Conservation (phyloP, 768 basidiomycete genomes). For the Astraeus odoratus region DNA sequence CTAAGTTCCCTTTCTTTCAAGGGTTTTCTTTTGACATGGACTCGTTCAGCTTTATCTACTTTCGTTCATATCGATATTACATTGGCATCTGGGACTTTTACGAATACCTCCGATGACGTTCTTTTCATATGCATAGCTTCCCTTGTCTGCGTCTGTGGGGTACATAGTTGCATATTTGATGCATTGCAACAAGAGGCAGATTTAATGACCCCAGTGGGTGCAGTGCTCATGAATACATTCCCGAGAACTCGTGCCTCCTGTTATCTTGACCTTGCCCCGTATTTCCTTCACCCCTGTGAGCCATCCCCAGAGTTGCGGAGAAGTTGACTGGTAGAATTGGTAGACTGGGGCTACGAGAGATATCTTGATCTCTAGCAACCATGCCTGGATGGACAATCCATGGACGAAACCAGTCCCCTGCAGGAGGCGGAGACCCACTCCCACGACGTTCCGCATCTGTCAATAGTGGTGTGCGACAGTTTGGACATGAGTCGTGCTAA, state of each 20-base stretch:
- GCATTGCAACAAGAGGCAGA: slow-evolving; percentile 8
- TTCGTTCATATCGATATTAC: slow-evolving; percentile 19
- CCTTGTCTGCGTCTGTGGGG: slow-evolving; percentile 17
- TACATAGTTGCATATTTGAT: slow-evolving; percentile 20
- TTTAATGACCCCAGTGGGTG: slow-evolving; percentile 6
- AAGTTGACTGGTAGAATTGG: slow-evolving; percentile 15
- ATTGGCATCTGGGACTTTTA: slow-evolving; percentile 19
- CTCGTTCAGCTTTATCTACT: slow-evolving; percentile 25
- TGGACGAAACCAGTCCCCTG: slow-evolving; percentile 15
- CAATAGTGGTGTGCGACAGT: slow-evolving; percentile 50
- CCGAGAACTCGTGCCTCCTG: slow-evolving; percentile 34
- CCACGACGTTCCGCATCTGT: slow-evolving; percentile 13
- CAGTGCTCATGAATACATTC: slow-evolving; percentile 51
- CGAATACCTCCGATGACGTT: slow-evolving; percentile 15
- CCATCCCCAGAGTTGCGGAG: slow-evolving; percentile 6
- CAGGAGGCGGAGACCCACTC: not conserved
- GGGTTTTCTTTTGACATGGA: slow-evolving; percentile 18
- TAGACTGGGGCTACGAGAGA: slow-evolving; percentile 6
- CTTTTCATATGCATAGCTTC: slow-evolving; percentile 12
- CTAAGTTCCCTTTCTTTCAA: slow-evolving; percentile 27
- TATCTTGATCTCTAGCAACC: slow-evolving; percentile 11
- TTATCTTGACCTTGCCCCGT: slow-evolving; percentile 11
- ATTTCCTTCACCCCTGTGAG: slow-evolving; percentile 1
- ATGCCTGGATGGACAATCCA: slow-evolving; percentile 16
- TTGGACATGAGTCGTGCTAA: slow-evolving; percentile 60